Evolutionary conservation across 768 basidiomycete genomes (phyloP), one percentile per base, ranked within the genome.

Genomic region (Lepiota venenata): DNA sequence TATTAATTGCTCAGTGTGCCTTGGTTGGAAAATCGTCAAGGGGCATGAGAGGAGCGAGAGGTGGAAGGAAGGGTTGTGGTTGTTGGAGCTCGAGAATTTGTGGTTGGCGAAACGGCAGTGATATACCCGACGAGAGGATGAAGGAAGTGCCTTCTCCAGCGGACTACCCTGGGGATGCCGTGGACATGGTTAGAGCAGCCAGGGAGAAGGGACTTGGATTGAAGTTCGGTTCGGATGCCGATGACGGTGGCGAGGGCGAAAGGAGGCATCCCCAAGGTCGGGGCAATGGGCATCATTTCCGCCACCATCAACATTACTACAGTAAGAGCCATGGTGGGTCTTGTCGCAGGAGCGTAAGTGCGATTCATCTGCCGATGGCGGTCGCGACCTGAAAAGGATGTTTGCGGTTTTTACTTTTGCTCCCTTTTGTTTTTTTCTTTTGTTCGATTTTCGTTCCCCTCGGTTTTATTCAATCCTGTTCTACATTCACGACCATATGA

Each of bases 21-120:
- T 85, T n/a, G 84, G 84, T 11, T 86, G 81, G 81, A 80, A 81
- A 64, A 83, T 86, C 46, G 66, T 82, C 4, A 76, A 77, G 32
- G 83, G 82, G 3, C 77, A 80, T 60, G 81, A 83, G 54, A 60
- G 63, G 37, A 66, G 79, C 2, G 84, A 86, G 65, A 71, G 72
- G 39, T 86, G 84, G 84, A 86, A 86, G 66, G 83, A 84, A 59
- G 79, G 79, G 5, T 64, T 74, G 45, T 80, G 68, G 62, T 68
- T 85, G 29, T 74, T 86, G n/a, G 84, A 86, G 67, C 72, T 84
- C 35, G 79, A 78, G 59, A 73, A 74, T 46, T 71, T 84, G 2
- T 64, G 52, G 52, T 40, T 54, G 27, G 45, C 45, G n/a, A 36
- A 46, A 27, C 9, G 47, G 37, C 12, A 27, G 25, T 37, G 52